These are phyloP conservation scores for Debaryomycetaceae sp. DNA, from an alignment of 1,139 yeast species.

Conservation along the genomic window DNA sequence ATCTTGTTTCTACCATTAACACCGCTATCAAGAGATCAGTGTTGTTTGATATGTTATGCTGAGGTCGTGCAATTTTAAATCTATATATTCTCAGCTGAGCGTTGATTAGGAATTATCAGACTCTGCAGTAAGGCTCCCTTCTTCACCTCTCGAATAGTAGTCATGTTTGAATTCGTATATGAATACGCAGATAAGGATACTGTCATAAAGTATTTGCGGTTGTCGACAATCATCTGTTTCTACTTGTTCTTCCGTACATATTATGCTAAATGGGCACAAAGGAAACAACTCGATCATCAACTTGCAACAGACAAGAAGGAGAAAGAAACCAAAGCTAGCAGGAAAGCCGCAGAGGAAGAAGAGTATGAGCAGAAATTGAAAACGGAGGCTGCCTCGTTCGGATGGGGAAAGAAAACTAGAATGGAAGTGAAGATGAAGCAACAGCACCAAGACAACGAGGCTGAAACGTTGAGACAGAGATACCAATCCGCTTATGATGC, in stretches of 20 bases:
- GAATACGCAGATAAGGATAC: constrained; percentile 34
- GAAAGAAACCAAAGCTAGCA: constrained; percentile 29
- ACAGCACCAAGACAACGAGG: constrained; percentile 46
- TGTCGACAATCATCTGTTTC: constrained; percentile 27
- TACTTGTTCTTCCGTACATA: constrained; percentile 35
- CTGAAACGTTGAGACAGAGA: constrained; percentile 40
- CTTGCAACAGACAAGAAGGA: constrained; percentile 45
- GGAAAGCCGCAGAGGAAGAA: constrained; percentile 27
- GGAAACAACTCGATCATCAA: constrained; percentile 50
- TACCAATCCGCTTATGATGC: constrained; percentile 47
- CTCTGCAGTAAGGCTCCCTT: neutral
- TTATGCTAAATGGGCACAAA: constrained; percentile 43
- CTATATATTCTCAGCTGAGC: neutral
- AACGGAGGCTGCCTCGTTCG: constrained; percentile 51
- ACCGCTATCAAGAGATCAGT: no score
- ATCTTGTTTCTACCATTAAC: no score
- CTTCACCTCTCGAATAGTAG: neutral
- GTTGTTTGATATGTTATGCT: neutral
- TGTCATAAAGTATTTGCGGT: constrained; percentile 37
- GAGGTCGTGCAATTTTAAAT: neutral
- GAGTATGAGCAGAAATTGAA: constrained; percentile 28
- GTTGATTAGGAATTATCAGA: neutral
- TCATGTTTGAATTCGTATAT: constrained; percentile 33
- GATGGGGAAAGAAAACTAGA: constrained; percentile 79
- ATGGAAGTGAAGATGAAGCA: constrained; percentile 53